Evolutionary conservation across 2,329 filamentous ascomycete genomes (phyloP), one percentile per base, ranked within the genome.

Genomic region (Ceratocystis smalleyi): DNA sequence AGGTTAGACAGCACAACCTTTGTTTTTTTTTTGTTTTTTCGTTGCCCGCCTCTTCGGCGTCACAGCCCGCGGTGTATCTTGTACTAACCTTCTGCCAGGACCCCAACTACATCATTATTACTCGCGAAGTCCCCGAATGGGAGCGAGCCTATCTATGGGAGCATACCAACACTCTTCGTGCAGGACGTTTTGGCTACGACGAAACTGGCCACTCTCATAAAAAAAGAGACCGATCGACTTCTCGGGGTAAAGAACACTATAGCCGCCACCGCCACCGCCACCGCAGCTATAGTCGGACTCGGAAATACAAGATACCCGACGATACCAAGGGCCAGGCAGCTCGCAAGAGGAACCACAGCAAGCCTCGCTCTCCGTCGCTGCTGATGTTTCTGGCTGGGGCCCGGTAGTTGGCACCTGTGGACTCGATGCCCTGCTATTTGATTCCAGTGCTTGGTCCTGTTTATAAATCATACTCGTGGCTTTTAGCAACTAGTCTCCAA

Each of bases 61-160:
- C 1, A 40, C 1, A 40, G 12, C 35, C 12, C 12, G n/a, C 35
- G 2, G 35, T 15, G 3, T 3, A 5, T 5, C 10, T 40, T 15
- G 35, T 40, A 4, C 35, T 40, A 40, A 40, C 35, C 35, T 40
- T 40, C 35, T 4, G 30, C 27, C 68, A 84, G 78, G 85, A 91
- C 70, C 79, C 82, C 19, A 80, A 85, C 62, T 91, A 83, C 69
- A 77, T 91, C 64, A 74, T 91, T 66, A 87, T 91, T 74, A 88
- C 87, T 73, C 79, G 83, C 64, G 88, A 83, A 83, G 83, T 91
- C 62, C 81, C 83, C 3, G 84, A 89, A 69, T 81, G 82, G 67
- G 82, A 89, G 71, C 87, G 89, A 70, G 81, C 89, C 66, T 76
- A 83, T 65, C 79, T 90, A 60, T 91, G 88, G 80, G 80, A 82